Evolutionary conservation across 768 basidiomycete species (phyloP), one percentile per base, ranked within the genome.

Genomic region (Leccinum obscurum): DNA sequence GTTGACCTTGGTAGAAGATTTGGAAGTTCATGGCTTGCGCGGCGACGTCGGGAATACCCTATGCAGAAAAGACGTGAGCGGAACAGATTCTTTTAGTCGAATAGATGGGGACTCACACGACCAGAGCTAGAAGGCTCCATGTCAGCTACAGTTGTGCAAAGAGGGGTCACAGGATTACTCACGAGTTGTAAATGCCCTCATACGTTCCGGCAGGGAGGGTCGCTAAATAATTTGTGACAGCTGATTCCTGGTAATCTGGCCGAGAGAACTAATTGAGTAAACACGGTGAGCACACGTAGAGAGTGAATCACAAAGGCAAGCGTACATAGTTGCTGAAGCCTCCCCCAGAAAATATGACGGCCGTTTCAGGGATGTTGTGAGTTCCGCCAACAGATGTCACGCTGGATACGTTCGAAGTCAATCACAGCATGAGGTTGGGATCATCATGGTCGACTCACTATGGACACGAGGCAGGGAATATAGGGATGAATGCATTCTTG

Each of bases 381-480:
- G 89, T 90, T 9, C 83, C 90, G 7, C 90, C 90, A 3, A 92
- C 89, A 3, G 86, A 62, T 4, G 90, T 92, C 20, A 90, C 86
- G 62, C 89, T 90, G 8, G 10, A 24, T 32, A 20, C 2, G 22
- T 57, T 52, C 11, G 4, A 37, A 35, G 9, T 9, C 8, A 1
- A 37, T 64, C 13, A 35, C 22, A 37, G 14, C 2, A 49, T 10
- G 13, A 10, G 24, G 13, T 30, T 6, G 5, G 9, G 2, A 10
- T 4, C 2, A 6, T 14, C 6, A 6, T 4, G 3, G 7, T 17
- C 14, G 22, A 59, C 77, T 68, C 64, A 86, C 84, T 72, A 85
- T 58, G 84, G 84, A 62, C 85, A 86, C 0, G 77, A 72, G 44
- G 87, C 80, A 6, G 89, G 90, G 77, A 92, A 92, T 17, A 56